Conservation (phyloP, 1,284 basidiomycete genomes). For the Earliella scabrosa region DNA sequence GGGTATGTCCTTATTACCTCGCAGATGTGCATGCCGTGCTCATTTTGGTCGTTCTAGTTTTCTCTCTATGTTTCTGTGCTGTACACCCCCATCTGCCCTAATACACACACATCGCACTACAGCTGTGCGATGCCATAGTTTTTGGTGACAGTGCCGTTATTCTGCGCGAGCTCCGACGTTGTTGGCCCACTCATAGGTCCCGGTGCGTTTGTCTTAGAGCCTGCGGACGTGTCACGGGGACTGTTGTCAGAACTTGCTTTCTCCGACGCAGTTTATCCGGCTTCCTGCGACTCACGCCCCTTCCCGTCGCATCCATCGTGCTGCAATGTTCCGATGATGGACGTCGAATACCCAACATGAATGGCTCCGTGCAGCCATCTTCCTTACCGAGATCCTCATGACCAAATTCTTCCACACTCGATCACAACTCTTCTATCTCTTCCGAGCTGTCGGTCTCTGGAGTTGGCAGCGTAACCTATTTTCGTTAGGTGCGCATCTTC, state of each 20-base stretch:
- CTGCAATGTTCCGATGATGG: not conserved
- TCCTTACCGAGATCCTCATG: not conserved
- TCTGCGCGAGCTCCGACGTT: too few relatives aligned
- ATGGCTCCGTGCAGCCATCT: not conserved
- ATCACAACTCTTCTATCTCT: too few relatives aligned
- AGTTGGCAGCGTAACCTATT: too few relatives aligned
- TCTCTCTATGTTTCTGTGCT: not conserved
- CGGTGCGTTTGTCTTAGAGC: too few relatives aligned
- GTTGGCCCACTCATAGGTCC: too few relatives aligned
- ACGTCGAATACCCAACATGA: not conserved
- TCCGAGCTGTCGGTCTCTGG: too few relatives aligned
- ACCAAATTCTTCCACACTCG: too few relatives aligned
- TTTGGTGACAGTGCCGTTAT: too few relatives aligned
- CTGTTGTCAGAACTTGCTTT: not conserved
- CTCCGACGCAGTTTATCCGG: constrained; percentile 15
- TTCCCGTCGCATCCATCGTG: not conserved
- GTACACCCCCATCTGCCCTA: not conserved
- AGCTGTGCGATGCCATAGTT: too few relatives aligned
- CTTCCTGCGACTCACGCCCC: not conserved
- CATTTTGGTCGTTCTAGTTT: too few relatives aligned
- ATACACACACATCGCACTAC: not conserved
- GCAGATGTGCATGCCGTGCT: constrained; percentile 1
- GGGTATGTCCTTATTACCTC: too few relatives aligned
- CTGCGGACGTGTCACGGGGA: not conserved
- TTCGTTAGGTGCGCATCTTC: too few relatives aligned